Evolutionary conservation across 148 eudicot genomes (phyloP).

Genomic region (Amaranthus palmeri): DNA sequence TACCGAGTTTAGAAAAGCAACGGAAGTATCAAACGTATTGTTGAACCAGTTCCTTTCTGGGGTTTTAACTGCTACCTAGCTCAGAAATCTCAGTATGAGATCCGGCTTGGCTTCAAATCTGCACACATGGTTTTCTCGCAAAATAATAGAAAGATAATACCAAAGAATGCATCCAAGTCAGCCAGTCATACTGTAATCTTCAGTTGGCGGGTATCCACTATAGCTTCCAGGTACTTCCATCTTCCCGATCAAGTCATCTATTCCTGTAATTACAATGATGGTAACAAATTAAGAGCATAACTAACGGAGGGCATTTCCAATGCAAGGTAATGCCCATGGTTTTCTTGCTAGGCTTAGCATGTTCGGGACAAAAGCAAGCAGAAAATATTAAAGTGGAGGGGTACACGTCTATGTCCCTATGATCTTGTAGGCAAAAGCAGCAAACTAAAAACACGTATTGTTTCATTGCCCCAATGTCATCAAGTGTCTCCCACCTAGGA

Average conservation of each 20-base stretch:
- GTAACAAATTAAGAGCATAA: not conserved
- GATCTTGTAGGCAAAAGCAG: too few species aligned
- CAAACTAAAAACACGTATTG: too few species aligned
- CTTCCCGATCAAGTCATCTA: slow-evolving; percentile 61
- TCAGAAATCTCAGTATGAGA: slow-evolving; percentile 33
- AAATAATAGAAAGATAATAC: slow-evolving; percentile 4
- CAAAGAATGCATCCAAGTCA: slow-evolving; percentile 19
- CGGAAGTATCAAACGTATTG: slow-evolving; percentile 9
- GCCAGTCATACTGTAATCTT: slow-evolving; percentile 58
- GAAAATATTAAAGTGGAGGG: not conserved
- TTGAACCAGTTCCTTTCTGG: slow-evolving; percentile 8
- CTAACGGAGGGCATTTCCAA: not conserved
- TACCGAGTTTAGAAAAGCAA: slow-evolving; percentile 6
- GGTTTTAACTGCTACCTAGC: slow-evolving; percentile 29
- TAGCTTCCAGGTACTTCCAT: slow-evolving; percentile 60
- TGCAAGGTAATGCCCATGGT: not conserved
- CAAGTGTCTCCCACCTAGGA: too few species aligned
- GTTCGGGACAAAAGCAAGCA: not conserved
- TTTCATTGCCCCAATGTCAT: too few species aligned
- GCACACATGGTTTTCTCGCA: slow-evolving; percentile 11
- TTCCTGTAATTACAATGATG: slow-evolving; percentile 38
- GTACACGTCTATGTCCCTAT: too few species aligned
- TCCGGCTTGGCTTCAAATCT: slow-evolving; percentile 36
- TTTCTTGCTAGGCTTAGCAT: not conserved
- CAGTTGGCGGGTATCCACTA: slow-evolving; percentile 40